These are phyloP conservation scores for Porcisia deanei DNA, from an alignment of 208 protist species.

Conservation along the genomic window DNA sequence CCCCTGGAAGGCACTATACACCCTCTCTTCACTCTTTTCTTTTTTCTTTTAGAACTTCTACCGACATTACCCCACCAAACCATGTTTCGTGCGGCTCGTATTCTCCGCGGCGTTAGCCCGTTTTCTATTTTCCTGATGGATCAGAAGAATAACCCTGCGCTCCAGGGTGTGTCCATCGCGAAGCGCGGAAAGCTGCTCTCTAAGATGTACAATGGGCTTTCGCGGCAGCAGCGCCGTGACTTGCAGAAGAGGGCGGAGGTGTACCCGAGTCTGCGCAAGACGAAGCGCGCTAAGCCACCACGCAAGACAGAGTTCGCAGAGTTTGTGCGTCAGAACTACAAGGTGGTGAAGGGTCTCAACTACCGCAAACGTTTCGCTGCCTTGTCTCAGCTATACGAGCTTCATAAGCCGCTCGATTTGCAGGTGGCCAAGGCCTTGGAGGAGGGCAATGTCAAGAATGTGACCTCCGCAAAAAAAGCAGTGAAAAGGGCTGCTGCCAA, in stretches of 20 bases:
- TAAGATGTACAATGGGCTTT: constrained; percentile 86
- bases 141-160: constrained; percentile 79
- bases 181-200: constrained; percentile 68
- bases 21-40: constrained; percentile 2
- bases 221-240: constrained; percentile 48
- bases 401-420: constrained; percentile 68
- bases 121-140: constrained; percentile 91
- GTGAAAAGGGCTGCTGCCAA: constrained; percentile 28
- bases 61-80: not conserved
- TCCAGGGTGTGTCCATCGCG: constrained; percentile 68
- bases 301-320: constrained; percentile 51
- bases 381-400: constrained; percentile 78
- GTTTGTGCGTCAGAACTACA: constrained; percentile 82
- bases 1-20: not conserved
- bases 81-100: constrained; percentile 68
- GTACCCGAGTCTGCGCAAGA: constrained; percentile 53
- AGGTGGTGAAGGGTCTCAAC: constrained; percentile 66
- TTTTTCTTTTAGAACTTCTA: constrained; percentile 4
- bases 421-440: constrained; percentile 58
- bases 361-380: constrained; percentile 68
- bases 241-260: constrained; percentile 64
- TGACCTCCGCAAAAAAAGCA: constrained; percentile 26
- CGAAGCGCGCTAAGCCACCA: constrained; percentile 18
- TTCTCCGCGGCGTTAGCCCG: constrained; percentile 75
- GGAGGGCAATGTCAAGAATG: constrained; percentile 34